Conservation (phyloP, 805 yeast genomes). For the Wickerhamiella kurtzmanii region DNA sequence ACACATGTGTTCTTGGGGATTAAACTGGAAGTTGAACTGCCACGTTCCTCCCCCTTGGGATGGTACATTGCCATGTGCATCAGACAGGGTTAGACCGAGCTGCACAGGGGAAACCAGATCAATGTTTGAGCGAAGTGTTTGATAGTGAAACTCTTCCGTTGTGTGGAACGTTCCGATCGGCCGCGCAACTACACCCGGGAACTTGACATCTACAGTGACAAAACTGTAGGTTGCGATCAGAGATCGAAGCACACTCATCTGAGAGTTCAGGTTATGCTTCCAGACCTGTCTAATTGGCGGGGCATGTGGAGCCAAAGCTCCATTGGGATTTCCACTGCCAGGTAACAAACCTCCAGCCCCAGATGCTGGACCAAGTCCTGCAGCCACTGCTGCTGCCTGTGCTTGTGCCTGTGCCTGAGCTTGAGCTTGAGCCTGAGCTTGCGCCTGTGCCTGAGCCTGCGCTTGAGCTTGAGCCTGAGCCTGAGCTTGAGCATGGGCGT, state of each 20-base stretch:
- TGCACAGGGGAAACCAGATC: conserved; percentile 80
- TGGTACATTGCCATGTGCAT: conserved; percentile 54
- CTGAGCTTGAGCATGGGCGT: conserved; percentile 10
- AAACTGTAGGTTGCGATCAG: conserved; percentile 28
- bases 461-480: conserved; percentile 17
- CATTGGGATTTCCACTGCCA: too few species aligned
- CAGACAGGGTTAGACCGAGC: conserved; percentile 65
- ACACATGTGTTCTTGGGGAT: conserved; percentile 63
- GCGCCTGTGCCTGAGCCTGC: conserved; percentile 15
- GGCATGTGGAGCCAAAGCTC: not conserved
- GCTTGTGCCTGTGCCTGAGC: conserved; percentile 20
- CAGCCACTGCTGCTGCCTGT: conserved; percentile 19
- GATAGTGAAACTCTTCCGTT: conserved; percentile 87
- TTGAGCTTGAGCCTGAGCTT: conserved; percentile 19
- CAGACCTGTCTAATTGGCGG: conserved; percentile 27
- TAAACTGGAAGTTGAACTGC: conserved; percentile 89
- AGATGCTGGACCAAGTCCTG: not conserved
- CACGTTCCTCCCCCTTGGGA: conserved; percentile 56
- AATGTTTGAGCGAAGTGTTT: conserved; percentile 81
- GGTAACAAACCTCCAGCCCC: too few species aligned
- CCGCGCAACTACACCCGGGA: conserved; percentile 90
- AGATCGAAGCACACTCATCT: conserved; percentile 28
- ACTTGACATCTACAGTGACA: conserved; percentile 64
- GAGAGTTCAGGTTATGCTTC: conserved; percentile 30
- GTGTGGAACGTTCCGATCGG: conserved; percentile 90